Percentiles rank a stretch among this genome's conserved stretches.
phyloP scores from a whole-genome alignment of 164 flowering plant species.

The Echeveria elegans region DNA sequence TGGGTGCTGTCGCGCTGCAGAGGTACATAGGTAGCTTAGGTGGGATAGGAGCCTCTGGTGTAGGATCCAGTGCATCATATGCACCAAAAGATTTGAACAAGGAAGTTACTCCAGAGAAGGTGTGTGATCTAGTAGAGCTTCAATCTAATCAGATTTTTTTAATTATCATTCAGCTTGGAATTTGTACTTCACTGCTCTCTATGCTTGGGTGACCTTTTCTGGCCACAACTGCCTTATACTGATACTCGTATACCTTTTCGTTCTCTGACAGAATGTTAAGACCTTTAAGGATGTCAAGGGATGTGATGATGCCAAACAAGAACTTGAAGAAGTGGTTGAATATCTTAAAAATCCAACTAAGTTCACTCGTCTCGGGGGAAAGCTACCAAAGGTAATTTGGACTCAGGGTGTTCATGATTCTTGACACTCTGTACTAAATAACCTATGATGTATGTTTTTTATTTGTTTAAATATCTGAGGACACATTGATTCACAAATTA shows the following conservation, averaged over 20 bases:
- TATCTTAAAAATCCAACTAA: conserved; percentile 86
- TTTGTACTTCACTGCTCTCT: not conserved
- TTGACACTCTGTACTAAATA: not conserved
- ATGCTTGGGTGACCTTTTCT: not conserved
- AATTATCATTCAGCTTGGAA: not conserved
- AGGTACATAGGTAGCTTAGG: conserved; percentile 87
- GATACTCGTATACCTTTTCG: not conserved
- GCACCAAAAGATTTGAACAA: conserved; percentile 86
- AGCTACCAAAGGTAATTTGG: conserved; percentile 81
- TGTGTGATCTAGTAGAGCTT: conserved; percentile 12
- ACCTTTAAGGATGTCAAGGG: conserved; percentile 99
- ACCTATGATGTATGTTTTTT: not conserved
- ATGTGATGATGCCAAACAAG: conserved; percentile 99
- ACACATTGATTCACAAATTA: not conserved
- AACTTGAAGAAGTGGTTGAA: conserved; percentile 98
- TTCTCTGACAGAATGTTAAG: conserved; percentile 73
- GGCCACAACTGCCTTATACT: not conserved
- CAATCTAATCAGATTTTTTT: not conserved
- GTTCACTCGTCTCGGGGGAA: too few species aligned
- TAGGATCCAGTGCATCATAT: conserved; percentile 94
- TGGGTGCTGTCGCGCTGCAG: conserved; percentile 94
- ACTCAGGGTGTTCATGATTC: not conserved
- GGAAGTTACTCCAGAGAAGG: conserved; percentile 95
- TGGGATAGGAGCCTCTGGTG: conserved; percentile 92
- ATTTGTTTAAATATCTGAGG: not conserved